Percentiles rank a stretch among this genome's conserved stretches.
These are phyloP conservation scores for Eimeria necatrix DNA, from an alignment of 169 alveolate species.

Conservation along the genomic window DNA sequence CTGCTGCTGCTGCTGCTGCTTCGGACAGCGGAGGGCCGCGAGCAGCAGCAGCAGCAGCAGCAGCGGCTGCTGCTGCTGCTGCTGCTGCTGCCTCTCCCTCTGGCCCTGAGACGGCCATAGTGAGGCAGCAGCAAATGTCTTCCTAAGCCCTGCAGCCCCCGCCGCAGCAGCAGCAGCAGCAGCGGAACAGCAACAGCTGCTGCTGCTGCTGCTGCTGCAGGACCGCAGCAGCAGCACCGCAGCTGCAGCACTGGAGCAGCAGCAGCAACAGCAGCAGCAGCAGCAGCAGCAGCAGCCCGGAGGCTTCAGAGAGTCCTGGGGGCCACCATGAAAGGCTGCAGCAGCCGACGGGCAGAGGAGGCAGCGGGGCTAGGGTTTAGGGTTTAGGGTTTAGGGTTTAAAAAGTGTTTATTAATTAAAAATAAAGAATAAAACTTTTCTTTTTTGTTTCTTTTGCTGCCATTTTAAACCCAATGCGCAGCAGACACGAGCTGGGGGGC, in stretches of 20 bases:
- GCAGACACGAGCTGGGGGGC: too few species aligned
- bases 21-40: background rate
- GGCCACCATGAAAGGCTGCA: slow-evolving; percentile 1
- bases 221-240: background rate
- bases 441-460: too few species aligned
- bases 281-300: too few species aligned
- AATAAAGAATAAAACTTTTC: too few species aligned
- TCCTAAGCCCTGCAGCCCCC: too few species aligned
- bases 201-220: too few species aligned
- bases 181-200: too few species aligned
- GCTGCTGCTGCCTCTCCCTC: background rate
- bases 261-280: too few species aligned
- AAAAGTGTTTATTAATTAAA: background rate
- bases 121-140: too few species aligned
- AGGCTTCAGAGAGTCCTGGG: too few species aligned
- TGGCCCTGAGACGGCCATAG: background rate
- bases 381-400: background rate
- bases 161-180: too few species aligned
- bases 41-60: slow-evolving; percentile 1
- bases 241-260: background rate
- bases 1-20: slow-evolving; percentile 9
- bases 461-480: too few species aligned
- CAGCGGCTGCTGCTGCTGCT: background rate
- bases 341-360: background rate
- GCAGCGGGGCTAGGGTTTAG: background rate